Base-by-base conservation (phyloP, 257 asterid species). In the Lycium barbarum region DNA sequence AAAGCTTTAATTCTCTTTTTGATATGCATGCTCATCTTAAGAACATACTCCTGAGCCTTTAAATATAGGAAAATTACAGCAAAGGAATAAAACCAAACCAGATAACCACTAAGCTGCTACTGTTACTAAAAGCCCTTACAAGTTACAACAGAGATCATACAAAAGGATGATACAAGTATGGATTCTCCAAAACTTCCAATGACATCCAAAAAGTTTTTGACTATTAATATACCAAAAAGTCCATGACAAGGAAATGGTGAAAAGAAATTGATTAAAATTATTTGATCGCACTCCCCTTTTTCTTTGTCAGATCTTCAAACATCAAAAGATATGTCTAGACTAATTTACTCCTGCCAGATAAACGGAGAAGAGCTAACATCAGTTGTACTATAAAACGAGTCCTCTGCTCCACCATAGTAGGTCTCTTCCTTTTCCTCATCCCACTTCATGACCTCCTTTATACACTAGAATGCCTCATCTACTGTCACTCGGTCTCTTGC, bases 401-500 rank as follows among this genome's bases (percentile, higher is more conserved):
- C 85, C 85, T 63, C 85, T 43, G 45, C 51, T 51, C 63, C 85
- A 43, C 74, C 84, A 81, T 40, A 74, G n/a, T 18, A 66, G 43
- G 66, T 26, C 33, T 26, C 33, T 26, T 26, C 33, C 33, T 26
- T 26, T 26, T 26, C 33, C 33, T 26, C 33, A 1, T 26, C 33
- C 33, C 33, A 26, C 33, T 26, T 26, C 1, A 26, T 47, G 40
- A 82, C 79, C 79, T 82, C 84, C 38, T 62, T 65, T 45, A 82
- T 47, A 45, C 45, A 82, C 84, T 82, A 63, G 79, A 82, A 82
- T 68, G 76, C 79, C 79, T 82, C 85, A 13, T 82, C 85, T 15
- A 82, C 61, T 5, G 85, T 82, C 47, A 47, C 85, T 26, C 79
- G 14, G 33, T 66, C 85, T n/a, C 85, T 49, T 2, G 66, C 80